phyloP scores from a whole-genome alignment of 805 yeast species.

The Tetrapisispora taiwanensis region DNA sequence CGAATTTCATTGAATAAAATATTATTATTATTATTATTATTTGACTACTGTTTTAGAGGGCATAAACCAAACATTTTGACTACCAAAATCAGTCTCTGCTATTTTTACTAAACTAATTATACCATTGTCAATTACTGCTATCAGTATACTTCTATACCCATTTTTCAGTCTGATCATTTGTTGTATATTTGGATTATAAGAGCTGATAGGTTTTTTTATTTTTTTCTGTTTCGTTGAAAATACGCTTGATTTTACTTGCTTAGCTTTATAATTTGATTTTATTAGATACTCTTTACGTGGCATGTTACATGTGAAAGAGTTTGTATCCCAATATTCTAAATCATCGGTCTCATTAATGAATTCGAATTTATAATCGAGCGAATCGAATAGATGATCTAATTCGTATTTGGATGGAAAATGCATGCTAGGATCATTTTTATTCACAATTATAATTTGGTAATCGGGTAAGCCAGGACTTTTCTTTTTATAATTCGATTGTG shows the following conservation, averaged over 20 bases:
- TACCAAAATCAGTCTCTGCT: slow-evolving; percentile 40
- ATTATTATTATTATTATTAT: no score
- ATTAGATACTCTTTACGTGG: slow-evolving; percentile 7
- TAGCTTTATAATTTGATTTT: slow-evolving; percentile 6
- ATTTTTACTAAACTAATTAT: slow-evolving; percentile 55
- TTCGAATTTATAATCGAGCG: slow-evolving; percentile 25
- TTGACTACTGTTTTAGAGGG: slow-evolving; percentile 4
- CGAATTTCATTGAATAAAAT: no score
- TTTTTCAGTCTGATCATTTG: slow-evolving; percentile 35
- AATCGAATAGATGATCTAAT: slow-evolving; percentile 30
- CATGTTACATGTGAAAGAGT: slow-evolving; percentile 12
- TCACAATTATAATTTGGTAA: slow-evolving; percentile 55
- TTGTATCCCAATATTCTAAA: slow-evolving; percentile 13
- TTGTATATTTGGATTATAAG: slow-evolving; percentile 19
- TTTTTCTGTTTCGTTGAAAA: background rate
- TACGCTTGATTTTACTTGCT: slow-evolving; percentile 1
- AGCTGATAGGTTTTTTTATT: slow-evolving; percentile 11
- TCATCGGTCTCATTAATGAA: slow-evolving; percentile 23
- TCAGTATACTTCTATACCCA: slow-evolving; percentile 44
- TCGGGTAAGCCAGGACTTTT: slow-evolving; percentile 63
- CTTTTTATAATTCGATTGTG: slow-evolving; percentile 59
- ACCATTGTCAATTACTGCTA: slow-evolving; percentile 71
- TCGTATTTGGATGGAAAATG: slow-evolving; percentile 40
- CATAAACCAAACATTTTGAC: slow-evolving; percentile 28
- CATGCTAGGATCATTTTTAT: slow-evolving; percentile 30